Conservation (phyloP, 352 stramenopile genomes). For the Phytophthora cryptogea region DNA sequence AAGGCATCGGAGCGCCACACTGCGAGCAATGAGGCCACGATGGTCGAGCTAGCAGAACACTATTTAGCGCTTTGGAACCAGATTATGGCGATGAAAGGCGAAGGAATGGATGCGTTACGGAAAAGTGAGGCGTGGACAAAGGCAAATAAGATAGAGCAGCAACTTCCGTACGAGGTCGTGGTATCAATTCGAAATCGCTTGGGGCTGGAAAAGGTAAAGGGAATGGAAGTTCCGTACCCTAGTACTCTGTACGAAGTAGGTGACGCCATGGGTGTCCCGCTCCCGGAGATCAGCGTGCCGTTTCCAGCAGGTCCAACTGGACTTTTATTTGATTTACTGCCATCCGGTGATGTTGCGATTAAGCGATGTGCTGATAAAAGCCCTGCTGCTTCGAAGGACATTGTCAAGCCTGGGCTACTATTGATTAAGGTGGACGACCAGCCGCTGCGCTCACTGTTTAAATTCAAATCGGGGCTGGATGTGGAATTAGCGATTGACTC, state of each 20-base stretch:
- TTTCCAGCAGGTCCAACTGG: conserved; percentile 73
- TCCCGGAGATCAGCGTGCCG: conserved; percentile 79
- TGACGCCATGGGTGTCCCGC: conserved; percentile 74
- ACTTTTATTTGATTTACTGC: conserved; percentile 55
- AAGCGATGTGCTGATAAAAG: conserved; percentile 56
- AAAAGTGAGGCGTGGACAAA: conserved; percentile 64
- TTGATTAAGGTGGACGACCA: conserved; percentile 76
- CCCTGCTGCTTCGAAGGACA: conserved; percentile 62
- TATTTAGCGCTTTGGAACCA: conserved; percentile 81
- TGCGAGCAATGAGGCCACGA: conserved; percentile 49
- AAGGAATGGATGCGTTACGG: conserved; percentile 62
- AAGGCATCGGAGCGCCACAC: conserved; percentile 58
- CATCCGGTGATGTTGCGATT: conserved; percentile 46
- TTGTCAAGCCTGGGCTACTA: conserved; percentile 72
- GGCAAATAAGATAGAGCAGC: conserved; percentile 64
- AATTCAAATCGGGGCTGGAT: conserved; percentile 57
- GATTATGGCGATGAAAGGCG: conserved; percentile 64
- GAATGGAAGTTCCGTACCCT: conserved; percentile 44
- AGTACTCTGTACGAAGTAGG: conserved; percentile 71
- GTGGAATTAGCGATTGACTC: conserved; percentile 59
- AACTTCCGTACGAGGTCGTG: conserved; percentile 75
- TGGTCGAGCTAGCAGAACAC: conserved; percentile 49
- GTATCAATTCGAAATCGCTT: conserved; percentile 81
- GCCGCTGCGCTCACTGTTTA: conserved; percentile 50
- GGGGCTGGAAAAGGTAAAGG: conserved; percentile 41